Percentiles rank a stretch among this genome's conserved stretches.
Evolutionary conservation across 768 basidiomycete species (phyloP).

Genomic region (Lactarius pseudohatsudake): DNA sequence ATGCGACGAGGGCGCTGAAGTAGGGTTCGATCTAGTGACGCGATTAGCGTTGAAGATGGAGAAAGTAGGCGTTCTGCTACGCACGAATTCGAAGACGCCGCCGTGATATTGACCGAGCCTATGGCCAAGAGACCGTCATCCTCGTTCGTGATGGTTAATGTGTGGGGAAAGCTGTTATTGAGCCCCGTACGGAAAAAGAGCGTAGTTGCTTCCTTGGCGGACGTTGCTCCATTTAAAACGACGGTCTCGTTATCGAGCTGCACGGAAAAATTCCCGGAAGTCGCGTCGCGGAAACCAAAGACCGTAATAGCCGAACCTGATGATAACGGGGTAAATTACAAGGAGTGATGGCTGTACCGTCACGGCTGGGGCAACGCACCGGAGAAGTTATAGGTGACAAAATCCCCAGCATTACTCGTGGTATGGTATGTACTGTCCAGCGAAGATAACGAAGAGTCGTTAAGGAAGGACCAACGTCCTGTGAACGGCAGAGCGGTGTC

Average conservation of each 20-base stretch:
- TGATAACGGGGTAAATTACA: conserved; percentile 6
- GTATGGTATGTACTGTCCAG: conserved; percentile 33
- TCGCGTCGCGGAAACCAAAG: conserved; percentile 57
- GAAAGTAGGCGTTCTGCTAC: conserved; percentile 10
- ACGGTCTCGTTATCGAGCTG: conserved; percentile 52
- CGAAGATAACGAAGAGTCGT: conserved; percentile 31
- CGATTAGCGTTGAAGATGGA: conserved; percentile 9
- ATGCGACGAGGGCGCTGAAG: conserved; percentile 29
- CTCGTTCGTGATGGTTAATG: conserved; percentile 53
- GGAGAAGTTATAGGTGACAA: conserved; percentile 43
- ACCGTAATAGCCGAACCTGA: conserved; percentile 63
- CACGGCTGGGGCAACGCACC: conserved; percentile 41
- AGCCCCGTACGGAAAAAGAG: conserved; percentile 66
- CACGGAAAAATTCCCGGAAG: conserved; percentile 59
- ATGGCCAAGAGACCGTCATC: conserved; percentile 47
- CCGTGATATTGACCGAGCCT: conserved; percentile 52
- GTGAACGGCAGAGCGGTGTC: conserved; percentile 50
- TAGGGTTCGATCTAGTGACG: conserved; percentile 3
- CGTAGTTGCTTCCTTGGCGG: conserved; percentile 52
- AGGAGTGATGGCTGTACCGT: neutral
- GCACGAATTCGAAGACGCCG: conserved; percentile 30
- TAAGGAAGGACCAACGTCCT: conserved; percentile 52
- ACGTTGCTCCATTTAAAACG: conserved; percentile 50
- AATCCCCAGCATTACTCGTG: conserved; percentile 47
- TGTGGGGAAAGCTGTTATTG: conserved; percentile 48